These are phyloP conservation scores for Ganoderma boninense DNA, from an alignment of 1,284 basidiomycete genomes.

Conservation along the genomic window DNA sequence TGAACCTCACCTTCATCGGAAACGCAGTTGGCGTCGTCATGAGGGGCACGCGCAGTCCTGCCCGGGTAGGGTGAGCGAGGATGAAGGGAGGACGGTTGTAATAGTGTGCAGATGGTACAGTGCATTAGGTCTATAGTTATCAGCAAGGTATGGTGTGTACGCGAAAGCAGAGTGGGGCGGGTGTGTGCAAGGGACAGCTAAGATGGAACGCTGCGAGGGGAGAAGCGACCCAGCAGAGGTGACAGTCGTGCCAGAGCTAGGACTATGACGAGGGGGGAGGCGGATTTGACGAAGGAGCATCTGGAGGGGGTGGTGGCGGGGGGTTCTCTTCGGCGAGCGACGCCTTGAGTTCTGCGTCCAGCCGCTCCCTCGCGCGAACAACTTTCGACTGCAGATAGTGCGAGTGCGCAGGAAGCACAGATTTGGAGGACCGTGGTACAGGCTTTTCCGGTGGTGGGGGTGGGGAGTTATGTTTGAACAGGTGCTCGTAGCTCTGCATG, in stretches of 20 bases:
- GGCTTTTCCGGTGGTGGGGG: slow-evolving; percentile 64
- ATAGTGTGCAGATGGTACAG: slow-evolving; percentile 31
- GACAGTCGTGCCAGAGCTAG: not conserved
- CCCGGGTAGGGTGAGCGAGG: not conserved
- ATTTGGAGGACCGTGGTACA: slow-evolving; percentile 37
- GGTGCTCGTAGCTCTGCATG: slow-evolving; percentile 87
- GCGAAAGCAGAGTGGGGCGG: slow-evolving; percentile 18
- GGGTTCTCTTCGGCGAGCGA: slow-evolving; percentile 33
- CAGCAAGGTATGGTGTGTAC: slow-evolving; percentile 30
- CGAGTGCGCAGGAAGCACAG: slow-evolving; percentile 63
- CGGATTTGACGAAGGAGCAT: slow-evolving; percentile 24
- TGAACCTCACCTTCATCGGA: not conserved
- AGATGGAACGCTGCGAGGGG: not conserved
- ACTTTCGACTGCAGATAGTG: slow-evolving; percentile 98
- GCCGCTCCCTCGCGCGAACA: slow-evolving; percentile 91
- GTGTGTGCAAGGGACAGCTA: not conserved
- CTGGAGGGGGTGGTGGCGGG: slow-evolving; percentile 30
- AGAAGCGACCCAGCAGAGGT: not conserved
- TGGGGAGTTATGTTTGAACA: slow-evolving; percentile 90
- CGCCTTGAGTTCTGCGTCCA: slow-evolving; percentile 83
- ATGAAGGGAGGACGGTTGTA: slow-evolving; percentile 29
- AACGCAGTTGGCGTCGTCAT: not conserved
- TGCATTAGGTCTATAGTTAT: slow-evolving; percentile 33
- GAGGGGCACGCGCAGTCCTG: not conserved
- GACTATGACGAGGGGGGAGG: slow-evolving; percentile 30